Evolutionary conservation across 371 early-diverging fungal genomes (phyloP).

Genomic region (Conidiobolus incongruus): DNA sequence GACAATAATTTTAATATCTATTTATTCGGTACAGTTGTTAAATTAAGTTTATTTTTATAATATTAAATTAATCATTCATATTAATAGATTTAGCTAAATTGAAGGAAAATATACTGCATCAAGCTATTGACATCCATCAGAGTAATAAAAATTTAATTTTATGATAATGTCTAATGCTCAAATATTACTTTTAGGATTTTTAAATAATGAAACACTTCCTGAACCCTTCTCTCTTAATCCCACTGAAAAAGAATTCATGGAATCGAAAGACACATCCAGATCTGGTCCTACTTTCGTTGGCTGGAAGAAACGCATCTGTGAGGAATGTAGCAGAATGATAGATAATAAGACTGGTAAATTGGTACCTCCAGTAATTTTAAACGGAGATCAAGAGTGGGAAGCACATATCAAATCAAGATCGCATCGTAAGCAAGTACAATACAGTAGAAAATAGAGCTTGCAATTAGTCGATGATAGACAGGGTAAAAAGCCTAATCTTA

Average conservation of each 20-base stretch:
- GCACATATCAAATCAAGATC: constrained; percentile 32
- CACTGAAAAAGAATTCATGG: too few species aligned
- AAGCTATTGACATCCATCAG: constrained; percentile 22
- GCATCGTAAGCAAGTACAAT: constrained; percentile 19
- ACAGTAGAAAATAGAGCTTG: background rate
- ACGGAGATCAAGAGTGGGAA: constrained; percentile 43
- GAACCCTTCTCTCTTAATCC: constrained; percentile 8
- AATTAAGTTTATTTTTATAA: too few species aligned
- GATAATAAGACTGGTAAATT: constrained; percentile 9
- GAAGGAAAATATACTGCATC: constrained; percentile 23
- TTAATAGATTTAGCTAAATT: constrained; percentile 21
- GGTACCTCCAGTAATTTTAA: constrained; percentile 19
- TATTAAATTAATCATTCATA: too few species aligned
- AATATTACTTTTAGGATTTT: constrained; percentile 34
- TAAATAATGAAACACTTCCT: constrained; percentile 10
- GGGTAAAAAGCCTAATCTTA: too few species aligned
- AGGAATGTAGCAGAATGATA: background rate
- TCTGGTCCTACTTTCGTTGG: too few species aligned
- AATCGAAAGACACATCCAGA: too few species aligned
- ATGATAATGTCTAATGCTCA: constrained; percentile 9
- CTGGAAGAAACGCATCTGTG: constrained; percentile 2
- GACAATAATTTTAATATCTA: constrained; percentile 19
- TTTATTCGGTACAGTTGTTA: constrained; percentile 59
- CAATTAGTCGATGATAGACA: too few species aligned
- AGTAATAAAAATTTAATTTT: constrained; percentile 16